A percentile compares a stretch with the other conserved stretches of the same genome.
These are phyloP conservation scores for Colletotrichum cordylinicola DNA, from an alignment of 2,329 filamentous ascomycete genomes.

Conservation along the genomic window DNA sequence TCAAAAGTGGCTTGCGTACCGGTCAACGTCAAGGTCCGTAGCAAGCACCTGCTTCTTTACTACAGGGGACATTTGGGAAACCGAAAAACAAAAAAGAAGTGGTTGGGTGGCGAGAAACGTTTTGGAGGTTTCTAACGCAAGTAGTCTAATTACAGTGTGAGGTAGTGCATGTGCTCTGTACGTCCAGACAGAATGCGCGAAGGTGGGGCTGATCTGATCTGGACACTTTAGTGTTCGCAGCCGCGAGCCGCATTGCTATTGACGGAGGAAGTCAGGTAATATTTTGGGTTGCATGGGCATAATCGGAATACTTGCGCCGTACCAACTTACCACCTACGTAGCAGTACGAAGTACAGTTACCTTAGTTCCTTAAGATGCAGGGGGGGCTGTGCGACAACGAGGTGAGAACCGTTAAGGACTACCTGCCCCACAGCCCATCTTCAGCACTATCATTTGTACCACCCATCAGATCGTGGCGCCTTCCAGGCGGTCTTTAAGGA, in stretches of 20 bases:
- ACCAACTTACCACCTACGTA: neutral
- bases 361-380: neutral
- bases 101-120: too few species aligned
- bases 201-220: neutral
- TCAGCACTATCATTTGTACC: neutral
- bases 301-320: neutral
- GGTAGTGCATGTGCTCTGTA: neutral
- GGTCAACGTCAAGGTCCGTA: neutral
- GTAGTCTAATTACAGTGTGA: neutral
- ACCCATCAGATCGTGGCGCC: neutral
- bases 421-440: neutral
- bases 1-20: neutral
- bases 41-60: neutral
- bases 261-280: neutral
- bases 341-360: too few species aligned
- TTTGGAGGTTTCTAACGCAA: neutral
- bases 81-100: too few species aligned
- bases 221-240: neutral
- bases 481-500: constrained; percentile 3
- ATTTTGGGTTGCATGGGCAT: neutral
- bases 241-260: neutral
- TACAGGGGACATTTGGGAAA: too few species aligned
- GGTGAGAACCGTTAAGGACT: constrained; percentile 3
- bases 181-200: neutral
- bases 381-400: neutral